Evolutionary conservation across 179 eudicot species (phyloP).

Genomic region (Carnegiea gigantea): DNA sequence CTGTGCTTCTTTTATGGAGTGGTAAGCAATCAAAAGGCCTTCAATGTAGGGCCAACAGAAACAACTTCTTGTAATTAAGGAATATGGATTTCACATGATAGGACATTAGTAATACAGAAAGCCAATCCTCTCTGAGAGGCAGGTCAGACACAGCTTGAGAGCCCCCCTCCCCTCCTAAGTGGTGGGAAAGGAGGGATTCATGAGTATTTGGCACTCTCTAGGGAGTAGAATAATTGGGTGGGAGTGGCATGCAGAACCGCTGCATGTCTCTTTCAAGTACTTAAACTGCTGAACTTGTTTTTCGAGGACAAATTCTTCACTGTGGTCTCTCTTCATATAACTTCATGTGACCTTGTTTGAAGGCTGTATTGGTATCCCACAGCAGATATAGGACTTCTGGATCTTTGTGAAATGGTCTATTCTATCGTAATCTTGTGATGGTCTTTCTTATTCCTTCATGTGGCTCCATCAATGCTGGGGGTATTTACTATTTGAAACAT

Average conservation of each 20-base stretch:
- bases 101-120: not conserved
- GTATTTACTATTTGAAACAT: conserved; percentile 20
- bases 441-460: not conserved
- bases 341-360: not conserved
- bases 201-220: not conserved
- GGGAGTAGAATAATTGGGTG: not conserved
- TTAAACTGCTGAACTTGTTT: not conserved
- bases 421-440: not conserved
- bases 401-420: not conserved
- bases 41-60: not conserved
- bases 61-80: not conserved
- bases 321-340: not conserved
- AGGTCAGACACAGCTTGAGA: not conserved
- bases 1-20: not conserved
- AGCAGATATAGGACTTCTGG: not conserved
- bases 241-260: not conserved
- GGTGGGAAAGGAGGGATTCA: not conserved
- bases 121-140: not conserved
- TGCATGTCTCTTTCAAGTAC: not conserved
- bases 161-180: not conserved
- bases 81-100: too few relatives aligned
- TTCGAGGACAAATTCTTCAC: not conserved
- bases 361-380: not conserved
- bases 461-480: not conserved
- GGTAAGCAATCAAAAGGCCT: not conserved